A percentile compares a stretch with the other conserved stretches of the same genome.
Conservation (phyloP, 1,284 basidiomycete genomes). For the Leucoagaricus sp. region DNA sequence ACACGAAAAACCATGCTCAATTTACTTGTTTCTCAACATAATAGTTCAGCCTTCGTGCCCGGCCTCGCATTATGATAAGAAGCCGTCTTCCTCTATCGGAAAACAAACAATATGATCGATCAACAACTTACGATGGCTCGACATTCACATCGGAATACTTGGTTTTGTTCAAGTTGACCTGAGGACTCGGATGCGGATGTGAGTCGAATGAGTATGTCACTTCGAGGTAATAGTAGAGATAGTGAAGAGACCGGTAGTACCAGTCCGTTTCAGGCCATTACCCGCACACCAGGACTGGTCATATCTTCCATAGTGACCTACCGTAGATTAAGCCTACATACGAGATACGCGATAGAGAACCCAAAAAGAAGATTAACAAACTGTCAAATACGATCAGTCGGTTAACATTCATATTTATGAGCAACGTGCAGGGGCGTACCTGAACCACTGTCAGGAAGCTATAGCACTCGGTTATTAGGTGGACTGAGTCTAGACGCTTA, state of each 20-base stretch:
- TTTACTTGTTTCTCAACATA: no score
- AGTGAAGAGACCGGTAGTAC: conserved; percentile 84
- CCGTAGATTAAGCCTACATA: conserved; percentile 54
- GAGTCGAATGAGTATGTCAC: conserved; percentile 48
- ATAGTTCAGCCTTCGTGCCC: no score
- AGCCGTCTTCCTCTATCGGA: neutral
- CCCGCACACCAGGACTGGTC: conserved; percentile 61
- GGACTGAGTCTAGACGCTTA: conserved; percentile 38
- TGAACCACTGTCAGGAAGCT: conserved; percentile 83
- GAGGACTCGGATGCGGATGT: conserved; percentile 49
- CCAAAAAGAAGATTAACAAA: neutral
- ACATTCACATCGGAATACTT: conserved; percentile 44
- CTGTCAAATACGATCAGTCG: neutral
- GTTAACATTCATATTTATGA: neutral
- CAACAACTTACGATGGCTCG: conserved; percentile 45
- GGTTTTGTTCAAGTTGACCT: conserved; percentile 32
- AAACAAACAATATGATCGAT: neutral
- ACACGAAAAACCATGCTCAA: no score
- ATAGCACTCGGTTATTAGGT: conserved; percentile 60
- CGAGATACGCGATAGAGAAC: neutral
- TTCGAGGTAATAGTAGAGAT: conserved; percentile 40
- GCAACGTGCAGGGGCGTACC: conserved; percentile 31
- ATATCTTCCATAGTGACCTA: conserved; percentile 71
- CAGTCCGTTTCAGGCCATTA: conserved; percentile 71
- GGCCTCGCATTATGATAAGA: conserved; percentile 39